Evolutionary conservation across 352 stramenopile species (phyloP).

Genomic region (Phytophthora tentaculata): DNA sequence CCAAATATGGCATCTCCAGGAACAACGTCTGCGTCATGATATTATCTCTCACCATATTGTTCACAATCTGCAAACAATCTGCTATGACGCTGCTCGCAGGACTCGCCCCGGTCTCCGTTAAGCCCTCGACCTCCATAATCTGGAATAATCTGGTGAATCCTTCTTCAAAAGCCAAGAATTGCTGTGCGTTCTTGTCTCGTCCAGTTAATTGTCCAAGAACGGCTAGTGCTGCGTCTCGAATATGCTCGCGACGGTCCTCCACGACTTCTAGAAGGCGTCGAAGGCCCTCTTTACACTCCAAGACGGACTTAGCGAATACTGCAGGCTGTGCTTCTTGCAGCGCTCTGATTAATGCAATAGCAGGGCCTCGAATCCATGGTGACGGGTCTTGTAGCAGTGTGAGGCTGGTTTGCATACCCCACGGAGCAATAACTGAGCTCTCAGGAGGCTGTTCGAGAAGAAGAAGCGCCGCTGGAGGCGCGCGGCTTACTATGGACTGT

Average conservation of each 20-base stretch:
- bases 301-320: slow-evolving; percentile 51
- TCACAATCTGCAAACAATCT: slow-evolving; percentile 81
- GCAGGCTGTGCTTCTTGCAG: slow-evolving; percentile 63
- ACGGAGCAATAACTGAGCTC: slow-evolving; percentile 25
- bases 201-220: slow-evolving; percentile 75
- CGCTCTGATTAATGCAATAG: slow-evolving; percentile 59
- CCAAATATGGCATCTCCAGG: slow-evolving; percentile 60
- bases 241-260: slow-evolving; percentile 82
- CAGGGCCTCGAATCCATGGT: slow-evolving; percentile 80
- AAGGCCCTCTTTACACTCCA: slow-evolving; percentile 76
- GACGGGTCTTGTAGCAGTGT: slow-evolving; percentile 79
- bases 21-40: slow-evolving; percentile 82
- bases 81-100: slow-evolving; percentile 58
- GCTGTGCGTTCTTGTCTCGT: slow-evolving; percentile 73
- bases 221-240: slow-evolving; percentile 75
- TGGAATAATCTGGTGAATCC: slow-evolving; percentile 76
- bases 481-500: slow-evolving; percentile 53
- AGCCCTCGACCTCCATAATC: slow-evolving; percentile 76
- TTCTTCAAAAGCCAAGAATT: slow-evolving; percentile 86
- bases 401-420: slow-evolving; percentile 68
- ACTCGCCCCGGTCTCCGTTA: slow-evolving; percentile 37
- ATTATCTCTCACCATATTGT: slow-evolving; percentile 84
- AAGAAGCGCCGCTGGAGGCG: slow-evolving; percentile 41
- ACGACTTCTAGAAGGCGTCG: slow-evolving; percentile 75
- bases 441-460: slow-evolving; percentile 40